phyloP scores from a whole-genome alignment of 371 early-diverging fungal species.

The Rhizopus stolonifer region DNA sequence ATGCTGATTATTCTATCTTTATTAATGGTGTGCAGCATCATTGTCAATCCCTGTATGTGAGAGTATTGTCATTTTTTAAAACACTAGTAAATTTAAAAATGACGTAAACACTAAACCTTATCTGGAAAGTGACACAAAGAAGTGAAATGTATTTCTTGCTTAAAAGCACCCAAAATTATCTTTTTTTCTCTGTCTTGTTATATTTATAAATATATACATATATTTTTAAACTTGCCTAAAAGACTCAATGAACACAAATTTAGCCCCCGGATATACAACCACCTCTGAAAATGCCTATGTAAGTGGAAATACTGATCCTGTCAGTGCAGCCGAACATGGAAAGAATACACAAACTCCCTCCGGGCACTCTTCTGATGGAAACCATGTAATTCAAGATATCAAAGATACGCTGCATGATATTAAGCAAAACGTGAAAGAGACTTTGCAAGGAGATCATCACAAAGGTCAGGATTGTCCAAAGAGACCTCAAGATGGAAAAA shows the following conservation, averaged over 20 bases:
- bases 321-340: conserved; percentile 2
- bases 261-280: neutral
- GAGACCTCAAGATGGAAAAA: conserved; percentile 41
- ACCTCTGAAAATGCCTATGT: neutral
- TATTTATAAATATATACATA: neutral
- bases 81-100: too few species aligned
- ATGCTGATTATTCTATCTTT: too few species aligned
- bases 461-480: conserved; percentile 23
- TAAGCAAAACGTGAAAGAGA: conserved; percentile 26
- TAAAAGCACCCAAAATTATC: too few species aligned
- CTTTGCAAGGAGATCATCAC: conserved; percentile 23
- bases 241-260: neutral
- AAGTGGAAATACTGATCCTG: neutral
- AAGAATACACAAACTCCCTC: neutral
- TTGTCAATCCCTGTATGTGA: too few species aligned
- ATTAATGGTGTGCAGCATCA: too few species aligned
- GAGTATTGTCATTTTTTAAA: too few species aligned
- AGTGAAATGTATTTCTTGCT: too few species aligned
- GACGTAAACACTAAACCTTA: too few species aligned
- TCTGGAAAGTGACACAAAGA: too few species aligned
- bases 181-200: too few species aligned
- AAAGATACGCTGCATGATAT: conserved; percentile 17
- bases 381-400: conserved; percentile 9
- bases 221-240: neutral
- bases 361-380: neutral